Percentiles rank a stretch among this genome's conserved stretches.
phyloP scores from a whole-genome alignment of 208 protist genomes.

The Crithidia fasciculata region DNA sequence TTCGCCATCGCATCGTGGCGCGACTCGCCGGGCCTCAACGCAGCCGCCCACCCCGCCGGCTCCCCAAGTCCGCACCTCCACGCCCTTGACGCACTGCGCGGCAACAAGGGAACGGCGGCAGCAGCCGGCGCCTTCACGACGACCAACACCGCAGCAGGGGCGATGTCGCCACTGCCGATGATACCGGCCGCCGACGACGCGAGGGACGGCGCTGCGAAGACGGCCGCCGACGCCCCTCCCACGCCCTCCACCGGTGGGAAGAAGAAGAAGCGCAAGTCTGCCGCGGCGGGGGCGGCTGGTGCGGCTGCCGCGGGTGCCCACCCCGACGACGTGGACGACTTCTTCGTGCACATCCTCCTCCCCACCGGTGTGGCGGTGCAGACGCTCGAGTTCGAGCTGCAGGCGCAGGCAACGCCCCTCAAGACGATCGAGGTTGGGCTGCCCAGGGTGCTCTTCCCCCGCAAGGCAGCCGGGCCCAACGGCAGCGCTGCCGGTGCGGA shows the following conservation, averaged over 20 bases:
- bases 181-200: constrained; percentile 11
- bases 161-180: constrained; percentile 8
- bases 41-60: constrained; percentile 12
- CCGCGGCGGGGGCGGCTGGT: background rate
- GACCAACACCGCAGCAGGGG: constrained; percentile 13
- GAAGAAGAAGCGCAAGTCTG: constrained; percentile 32
- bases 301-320: constrained; percentile 8
- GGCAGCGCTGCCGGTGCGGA: background rate
- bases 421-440: constrained; percentile 57
- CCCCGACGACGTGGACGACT: constrained; percentile 65
- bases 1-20: constrained; percentile 77
- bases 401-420: constrained; percentile 54
- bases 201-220: constrained; percentile 8
- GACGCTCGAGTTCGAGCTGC: constrained; percentile 60
- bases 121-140: constrained; percentile 10
- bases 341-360: constrained; percentile 65
- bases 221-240: background rate
- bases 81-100: constrained; percentile 19
- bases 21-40: constrained; percentile 49
- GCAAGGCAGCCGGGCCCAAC: constrained; percentile 17
- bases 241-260: constrained; percentile 25
- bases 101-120: background rate
- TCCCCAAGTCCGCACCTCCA: constrained; percentile 16
- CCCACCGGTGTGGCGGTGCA: constrained; percentile 41
- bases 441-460: constrained; percentile 46